Evolutionary conservation across 2,329 filamentous ascomycete genomes (phyloP).

Genomic region (Colletotrichum sp.): DNA sequence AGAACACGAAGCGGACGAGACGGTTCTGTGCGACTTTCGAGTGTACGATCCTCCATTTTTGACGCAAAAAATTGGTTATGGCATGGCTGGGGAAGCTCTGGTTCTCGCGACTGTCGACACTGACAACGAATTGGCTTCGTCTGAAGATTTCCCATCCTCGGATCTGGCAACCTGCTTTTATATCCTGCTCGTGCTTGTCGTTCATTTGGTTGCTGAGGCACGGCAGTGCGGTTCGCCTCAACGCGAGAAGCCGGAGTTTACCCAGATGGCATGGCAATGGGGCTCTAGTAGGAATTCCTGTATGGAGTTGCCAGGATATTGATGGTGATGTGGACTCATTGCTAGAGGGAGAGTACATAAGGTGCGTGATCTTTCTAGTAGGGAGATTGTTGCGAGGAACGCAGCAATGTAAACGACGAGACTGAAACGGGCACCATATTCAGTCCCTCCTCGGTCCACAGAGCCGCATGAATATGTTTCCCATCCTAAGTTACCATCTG

Average conservation of each 20-base stretch:
- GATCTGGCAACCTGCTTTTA: neutral
- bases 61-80: too few relatives aligned
- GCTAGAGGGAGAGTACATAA: accelerated
- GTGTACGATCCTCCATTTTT: neutral
- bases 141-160: neutral
- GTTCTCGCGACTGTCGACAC: too few relatives aligned
- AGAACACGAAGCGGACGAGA: accelerated
- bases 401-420: neutral
- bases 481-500: accelerated
- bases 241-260: too few relatives aligned
- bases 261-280: too few relatives aligned
- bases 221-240: neutral
- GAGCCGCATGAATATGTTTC: accelerated
- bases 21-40: neutral
- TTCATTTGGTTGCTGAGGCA: neutral
- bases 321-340: accelerated
- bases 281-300: too few relatives aligned
- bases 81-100: too few relatives aligned
- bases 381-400: accelerated
- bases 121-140: neutral
- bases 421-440: neutral
- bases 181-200: neutral
- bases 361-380: accelerated
- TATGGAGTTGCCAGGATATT: accelerated
- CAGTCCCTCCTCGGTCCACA: neutral